Percentiles rank a stretch among this genome's conserved stretches.
phyloP scores from a whole-genome alignment of 768 basidiomycete genomes.

The Pholiota microspora region DNA sequence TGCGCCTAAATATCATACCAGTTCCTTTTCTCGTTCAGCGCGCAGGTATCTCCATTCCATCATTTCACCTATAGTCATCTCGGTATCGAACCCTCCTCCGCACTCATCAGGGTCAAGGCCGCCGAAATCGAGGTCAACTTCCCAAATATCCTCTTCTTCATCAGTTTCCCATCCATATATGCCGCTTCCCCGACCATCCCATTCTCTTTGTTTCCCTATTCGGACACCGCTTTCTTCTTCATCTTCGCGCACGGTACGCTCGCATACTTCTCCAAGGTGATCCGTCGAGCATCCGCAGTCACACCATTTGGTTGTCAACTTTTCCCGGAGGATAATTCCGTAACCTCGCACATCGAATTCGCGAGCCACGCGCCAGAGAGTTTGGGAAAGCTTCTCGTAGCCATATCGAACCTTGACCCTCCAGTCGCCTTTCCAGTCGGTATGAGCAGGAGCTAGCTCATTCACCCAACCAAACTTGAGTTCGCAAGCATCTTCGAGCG shows the following conservation, averaged over 20 bases:
- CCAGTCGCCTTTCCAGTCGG: conserved; percentile 59
- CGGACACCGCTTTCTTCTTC: conserved; percentile 58
- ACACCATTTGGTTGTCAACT: conserved; percentile 75
- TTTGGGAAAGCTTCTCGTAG: conserved; percentile 61
- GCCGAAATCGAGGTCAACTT: conserved; percentile 65
- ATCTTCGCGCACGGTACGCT: conserved; percentile 67
- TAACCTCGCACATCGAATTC: conserved; percentile 77
- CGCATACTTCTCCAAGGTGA: conserved; percentile 75
- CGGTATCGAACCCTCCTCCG: conserved; percentile 39
- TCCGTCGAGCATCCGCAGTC: conserved; percentile 81
- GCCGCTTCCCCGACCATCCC: conserved; percentile 76
- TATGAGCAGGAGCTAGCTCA: conserved; percentile 29
- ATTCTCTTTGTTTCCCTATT: conserved; percentile 68
- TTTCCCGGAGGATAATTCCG: conserved; percentile 66
- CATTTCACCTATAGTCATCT: conserved; percentile 70
- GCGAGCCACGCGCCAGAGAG: conserved; percentile 66
- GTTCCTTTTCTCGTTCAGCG: conserved; percentile 71
- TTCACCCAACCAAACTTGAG: conserved; percentile 46
- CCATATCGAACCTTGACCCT: conserved; percentile 56
- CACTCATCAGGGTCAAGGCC: conserved; percentile 49
- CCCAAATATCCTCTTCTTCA: conserved; percentile 79
- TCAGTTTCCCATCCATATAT: conserved; percentile 73
- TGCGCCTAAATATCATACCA: conserved; percentile 35
- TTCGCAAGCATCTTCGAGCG: conserved; percentile 65
- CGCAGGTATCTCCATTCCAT: conserved; percentile 73